Evolutionary conservation across 1,284 basidiomycete genomes (phyloP).

Genomic region (Leccinum subrobustum): DNA sequence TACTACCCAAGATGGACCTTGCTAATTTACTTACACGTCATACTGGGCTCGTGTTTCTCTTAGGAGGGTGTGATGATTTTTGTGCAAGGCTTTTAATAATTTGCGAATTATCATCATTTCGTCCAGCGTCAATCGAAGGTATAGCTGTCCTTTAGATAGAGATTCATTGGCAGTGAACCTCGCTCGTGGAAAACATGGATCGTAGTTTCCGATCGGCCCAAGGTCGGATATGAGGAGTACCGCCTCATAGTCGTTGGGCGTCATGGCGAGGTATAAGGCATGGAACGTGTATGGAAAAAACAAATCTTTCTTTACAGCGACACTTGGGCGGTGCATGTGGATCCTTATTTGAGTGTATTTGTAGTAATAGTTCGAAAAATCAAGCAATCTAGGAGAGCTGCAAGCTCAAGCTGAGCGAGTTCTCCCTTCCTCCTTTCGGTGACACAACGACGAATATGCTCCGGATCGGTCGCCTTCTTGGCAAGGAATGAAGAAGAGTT

Average conservation of each 20-base stretch:
- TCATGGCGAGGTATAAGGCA: no score
- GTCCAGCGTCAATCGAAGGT: conserved; percentile 9
- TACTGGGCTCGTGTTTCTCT: background rate
- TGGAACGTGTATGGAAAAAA: no score
- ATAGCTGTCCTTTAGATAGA: conserved; percentile 1
- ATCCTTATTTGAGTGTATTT: conserved; percentile 8
- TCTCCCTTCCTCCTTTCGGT: no score
- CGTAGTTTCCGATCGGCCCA: no score
- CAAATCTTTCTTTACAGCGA: no score
- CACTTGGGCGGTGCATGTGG: background rate
- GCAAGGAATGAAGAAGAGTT: no score
- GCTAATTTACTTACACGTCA: background rate
- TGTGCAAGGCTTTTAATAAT: background rate
- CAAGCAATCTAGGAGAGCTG: no score
- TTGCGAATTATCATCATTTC: conserved; percentile 8
- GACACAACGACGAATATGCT: background rate
- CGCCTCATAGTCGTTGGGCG: background rate
- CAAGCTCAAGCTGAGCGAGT: no score
- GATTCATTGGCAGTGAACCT: background rate
- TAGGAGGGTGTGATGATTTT: background rate
- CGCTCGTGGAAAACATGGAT: background rate
- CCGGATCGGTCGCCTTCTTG: background rate
- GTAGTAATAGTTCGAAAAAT: background rate
- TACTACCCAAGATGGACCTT: background rate
- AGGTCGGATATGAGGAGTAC: conserved; percentile 1